Conservation (phyloP, 345 rosid genomes). For the Linum lewisii region DNA sequence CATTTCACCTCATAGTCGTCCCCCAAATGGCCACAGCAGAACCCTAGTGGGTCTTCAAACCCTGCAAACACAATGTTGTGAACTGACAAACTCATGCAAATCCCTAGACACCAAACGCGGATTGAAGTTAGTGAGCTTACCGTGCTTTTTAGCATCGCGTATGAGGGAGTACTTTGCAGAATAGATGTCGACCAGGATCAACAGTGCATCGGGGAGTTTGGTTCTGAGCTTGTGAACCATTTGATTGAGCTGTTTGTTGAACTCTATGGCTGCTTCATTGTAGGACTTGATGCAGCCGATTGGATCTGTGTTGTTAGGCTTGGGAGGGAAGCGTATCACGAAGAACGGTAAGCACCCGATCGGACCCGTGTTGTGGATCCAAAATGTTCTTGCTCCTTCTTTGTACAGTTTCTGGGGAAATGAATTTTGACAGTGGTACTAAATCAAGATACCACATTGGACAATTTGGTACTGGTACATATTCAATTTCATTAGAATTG, state of each 20-base stretch:
- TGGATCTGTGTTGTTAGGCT: background rate
- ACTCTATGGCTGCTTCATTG: background rate
- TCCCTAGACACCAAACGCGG: too few species aligned
- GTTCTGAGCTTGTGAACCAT: background rate
- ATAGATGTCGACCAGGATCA: background rate
- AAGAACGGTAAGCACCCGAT: constrained; percentile 4
- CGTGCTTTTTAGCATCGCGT: background rate
- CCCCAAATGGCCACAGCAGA: constrained; percentile 23
- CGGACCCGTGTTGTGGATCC: constrained; percentile 9
- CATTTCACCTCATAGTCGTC: constrained; percentile 9
- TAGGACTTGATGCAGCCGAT: constrained; percentile 2
- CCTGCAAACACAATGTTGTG: constrained; percentile 16
- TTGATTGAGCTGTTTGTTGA: constrained; percentile 5
- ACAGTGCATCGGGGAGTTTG: background rate
- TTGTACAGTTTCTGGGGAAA: constrained; percentile 14
- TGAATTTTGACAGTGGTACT: too few species aligned
- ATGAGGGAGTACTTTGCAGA: background rate
- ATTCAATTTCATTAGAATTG: too few species aligned
- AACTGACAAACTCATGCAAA: too few species aligned
- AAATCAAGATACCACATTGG: too few species aligned
- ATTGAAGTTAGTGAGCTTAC: too few species aligned
- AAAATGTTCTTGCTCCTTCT: constrained; percentile 7
- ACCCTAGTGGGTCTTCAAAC: constrained; percentile 14
- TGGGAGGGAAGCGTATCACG: background rate
- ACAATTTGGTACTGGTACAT: background rate